These are phyloP conservation scores for Irpex sp. DNA, from an alignment of 1,284 basidiomycete genomes.

Conservation along the genomic window DNA sequence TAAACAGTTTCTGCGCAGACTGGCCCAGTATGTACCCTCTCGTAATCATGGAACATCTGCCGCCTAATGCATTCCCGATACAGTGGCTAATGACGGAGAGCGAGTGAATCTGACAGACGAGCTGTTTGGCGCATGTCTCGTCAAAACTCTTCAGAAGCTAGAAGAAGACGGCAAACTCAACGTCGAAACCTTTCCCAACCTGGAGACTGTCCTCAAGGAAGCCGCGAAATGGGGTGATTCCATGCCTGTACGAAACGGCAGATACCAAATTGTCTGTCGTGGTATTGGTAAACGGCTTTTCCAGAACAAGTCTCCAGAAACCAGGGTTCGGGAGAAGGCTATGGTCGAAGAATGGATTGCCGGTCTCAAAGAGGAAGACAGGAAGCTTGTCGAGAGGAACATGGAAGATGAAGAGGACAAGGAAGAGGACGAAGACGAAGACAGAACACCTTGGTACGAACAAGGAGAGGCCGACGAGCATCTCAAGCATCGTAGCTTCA, in stretches of 20 bases:
- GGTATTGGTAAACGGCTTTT: constrained; percentile 34
- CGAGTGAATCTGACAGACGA: constrained; percentile 32
- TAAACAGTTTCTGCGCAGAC: not conserved
- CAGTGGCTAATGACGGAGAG: constrained; percentile 36
- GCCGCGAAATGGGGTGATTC: constrained; percentile 24
- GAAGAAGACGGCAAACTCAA: constrained; percentile 28
- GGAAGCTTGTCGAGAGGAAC: constrained; percentile 16
- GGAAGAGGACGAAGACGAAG: constrained; percentile 16
- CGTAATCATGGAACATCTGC: not conserved
- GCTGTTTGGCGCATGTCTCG: constrained; percentile 34
- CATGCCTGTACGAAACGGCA: constrained; percentile 13
- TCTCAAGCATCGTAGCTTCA: constrained; percentile 17
- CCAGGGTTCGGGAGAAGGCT: constrained; percentile 27
- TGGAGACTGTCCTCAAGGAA: constrained; percentile 33
- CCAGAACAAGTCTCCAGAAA: constrained; percentile 27
- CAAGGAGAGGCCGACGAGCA: constrained; percentile 10
- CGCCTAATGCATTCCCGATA: not conserved
- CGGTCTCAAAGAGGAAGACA: constrained; percentile 21
- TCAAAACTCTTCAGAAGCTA: constrained; percentile 33
- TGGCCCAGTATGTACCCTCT: constrained; percentile 8
- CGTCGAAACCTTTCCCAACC: constrained; percentile 28
- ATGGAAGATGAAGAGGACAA: constrained; percentile 23
- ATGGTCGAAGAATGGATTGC: constrained; percentile 28
- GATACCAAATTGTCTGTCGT: constrained; percentile 32
- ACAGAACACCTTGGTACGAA: constrained; percentile 29